Percentiles rank a stretch among this genome's conserved stretches.
phyloP scores from a whole-genome alignment of 2,329 filamentous ascomycete species.

The Ophiostoma populinum region DNA sequence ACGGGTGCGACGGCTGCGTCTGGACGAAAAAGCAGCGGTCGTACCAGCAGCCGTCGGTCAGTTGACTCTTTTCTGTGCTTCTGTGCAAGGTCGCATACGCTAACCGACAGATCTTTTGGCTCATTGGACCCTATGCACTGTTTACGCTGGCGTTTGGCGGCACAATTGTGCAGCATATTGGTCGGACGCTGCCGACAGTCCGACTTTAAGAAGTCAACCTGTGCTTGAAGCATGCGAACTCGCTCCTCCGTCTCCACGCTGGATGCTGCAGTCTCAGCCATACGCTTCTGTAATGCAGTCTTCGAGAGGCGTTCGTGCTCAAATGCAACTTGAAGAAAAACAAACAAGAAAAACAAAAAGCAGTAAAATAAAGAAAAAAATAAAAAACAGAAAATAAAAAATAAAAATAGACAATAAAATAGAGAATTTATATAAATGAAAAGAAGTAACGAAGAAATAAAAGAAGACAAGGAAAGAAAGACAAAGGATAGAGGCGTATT shows the following conservation, averaged over 20 bases:
- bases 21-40: constrained; percentile 45
- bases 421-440: too few relatives aligned
- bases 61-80: constrained; percentile 12
- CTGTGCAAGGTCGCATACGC: background rate
- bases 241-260: constrained; percentile 56
- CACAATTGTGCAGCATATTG: constrained; percentile 67
- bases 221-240: constrained; percentile 58
- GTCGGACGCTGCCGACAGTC: constrained; percentile 72
- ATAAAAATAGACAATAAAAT: too few relatives aligned
- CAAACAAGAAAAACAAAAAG: background rate
- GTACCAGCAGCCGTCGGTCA: constrained; percentile 45
- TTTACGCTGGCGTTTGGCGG: constrained; percentile 79
- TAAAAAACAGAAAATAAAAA: too few relatives aligned
- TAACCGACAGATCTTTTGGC: constrained; percentile 74
- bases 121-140: constrained; percentile 62
- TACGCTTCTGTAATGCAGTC: constrained; percentile 29
- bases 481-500: too few relatives aligned
- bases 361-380: background rate
- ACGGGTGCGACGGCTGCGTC: constrained; percentile 29
- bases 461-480: background rate
- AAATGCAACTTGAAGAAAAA: constrained; percentile 31
- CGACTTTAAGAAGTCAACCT: constrained; percentile 79
- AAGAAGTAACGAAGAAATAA: too few relatives aligned
- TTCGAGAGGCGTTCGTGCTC: constrained; percentile 49
- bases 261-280: constrained; percentile 42